phyloP scores from a whole-genome alignment of 2,329 filamentous ascomycete species.

The Rhynchosporium secalis region DNA sequence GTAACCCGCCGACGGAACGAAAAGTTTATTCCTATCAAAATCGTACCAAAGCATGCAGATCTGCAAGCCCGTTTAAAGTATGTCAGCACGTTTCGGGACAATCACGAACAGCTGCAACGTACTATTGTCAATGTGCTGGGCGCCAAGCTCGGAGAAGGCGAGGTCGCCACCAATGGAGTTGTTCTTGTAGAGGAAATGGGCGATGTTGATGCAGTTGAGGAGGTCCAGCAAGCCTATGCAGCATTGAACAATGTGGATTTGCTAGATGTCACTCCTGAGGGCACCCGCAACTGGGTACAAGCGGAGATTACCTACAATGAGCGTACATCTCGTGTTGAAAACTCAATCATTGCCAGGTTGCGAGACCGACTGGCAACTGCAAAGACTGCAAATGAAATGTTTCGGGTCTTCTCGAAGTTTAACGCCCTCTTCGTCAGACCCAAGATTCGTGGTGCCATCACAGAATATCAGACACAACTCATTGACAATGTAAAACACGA shows the following conservation, averaged over 20 bases:
- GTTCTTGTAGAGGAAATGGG: constrained; percentile 91
- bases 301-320: constrained; percentile 97
- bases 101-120: constrained; percentile 94
- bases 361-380: constrained; percentile 91
- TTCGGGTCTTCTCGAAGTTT: constrained; percentile 99
- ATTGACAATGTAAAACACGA: constrained; percentile 98
- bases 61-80: constrained; percentile 91
- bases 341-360: constrained; percentile 94
- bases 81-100: constrained; percentile 90
- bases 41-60: constrained; percentile 81
- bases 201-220: constrained; percentile 94
- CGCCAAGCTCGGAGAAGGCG: constrained; percentile 62
- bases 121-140: constrained; percentile 98
- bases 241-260: constrained; percentile 93
- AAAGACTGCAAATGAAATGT: constrained; percentile 99
- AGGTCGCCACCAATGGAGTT: constrained; percentile 58
- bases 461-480: constrained; percentile 95
- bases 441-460: constrained; percentile 98
- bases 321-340: constrained; percentile 93
- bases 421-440: constrained; percentile 97
- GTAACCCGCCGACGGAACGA: constrained; percentile 91
- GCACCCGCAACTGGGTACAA: constrained; percentile 87
- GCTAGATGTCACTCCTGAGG: constrained; percentile 85
- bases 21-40: constrained; percentile 98
- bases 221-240: constrained; percentile 92